These are phyloP conservation scores for Rhodotorula sp. DNA, from an alignment of 1,284 basidiomycete genomes.

Conservation along the genomic window DNA sequence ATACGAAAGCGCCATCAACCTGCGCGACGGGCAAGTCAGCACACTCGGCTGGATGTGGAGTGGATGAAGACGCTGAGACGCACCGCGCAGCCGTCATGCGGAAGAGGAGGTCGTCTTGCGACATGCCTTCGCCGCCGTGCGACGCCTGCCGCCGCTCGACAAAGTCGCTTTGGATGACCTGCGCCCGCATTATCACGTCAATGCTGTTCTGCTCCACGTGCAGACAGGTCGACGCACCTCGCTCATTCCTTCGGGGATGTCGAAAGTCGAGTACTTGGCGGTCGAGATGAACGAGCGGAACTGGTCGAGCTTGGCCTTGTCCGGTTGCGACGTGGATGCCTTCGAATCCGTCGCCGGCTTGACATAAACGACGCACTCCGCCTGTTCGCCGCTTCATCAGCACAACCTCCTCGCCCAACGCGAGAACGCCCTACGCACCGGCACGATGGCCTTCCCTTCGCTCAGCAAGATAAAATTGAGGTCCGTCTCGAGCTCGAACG, in stretches of 20 bases:
- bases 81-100: slow-evolving; percentile 42
- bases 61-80: neutral
- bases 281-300: slow-evolving; percentile 38
- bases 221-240: slow-evolving; percentile 19
- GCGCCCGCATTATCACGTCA: slow-evolving; percentile 52
- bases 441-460: slow-evolving; percentile 57
- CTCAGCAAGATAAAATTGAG: slow-evolving; percentile 63
- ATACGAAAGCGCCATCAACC: slow-evolving; percentile 50
- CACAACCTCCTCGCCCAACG: slow-evolving; percentile 5
- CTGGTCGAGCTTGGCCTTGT: slow-evolving; percentile 20
- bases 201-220: slow-evolving; percentile 46
- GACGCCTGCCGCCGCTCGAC: slow-evolving; percentile 58
- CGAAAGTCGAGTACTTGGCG: slow-evolving; percentile 23
- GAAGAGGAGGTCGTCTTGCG: slow-evolving; percentile 44
- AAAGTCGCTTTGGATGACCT: slow-evolving; percentile 73
- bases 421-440: slow-evolving; percentile 42
- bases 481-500: slow-evolving; percentile 72
- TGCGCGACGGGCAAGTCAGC: slow-evolving; percentile 21
- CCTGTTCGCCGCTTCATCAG: slow-evolving; percentile 5
- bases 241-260: slow-evolving; percentile 37
- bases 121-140: slow-evolving; percentile 34
- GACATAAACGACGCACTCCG: slow-evolving; percentile 43
- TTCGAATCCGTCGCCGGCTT: slow-evolving; percentile 11
- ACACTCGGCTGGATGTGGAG: neutral
- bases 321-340: neutral